phyloP scores from a whole-genome alignment of 176 grass and related monocot genomes.

The Eleusine indica region DNA sequence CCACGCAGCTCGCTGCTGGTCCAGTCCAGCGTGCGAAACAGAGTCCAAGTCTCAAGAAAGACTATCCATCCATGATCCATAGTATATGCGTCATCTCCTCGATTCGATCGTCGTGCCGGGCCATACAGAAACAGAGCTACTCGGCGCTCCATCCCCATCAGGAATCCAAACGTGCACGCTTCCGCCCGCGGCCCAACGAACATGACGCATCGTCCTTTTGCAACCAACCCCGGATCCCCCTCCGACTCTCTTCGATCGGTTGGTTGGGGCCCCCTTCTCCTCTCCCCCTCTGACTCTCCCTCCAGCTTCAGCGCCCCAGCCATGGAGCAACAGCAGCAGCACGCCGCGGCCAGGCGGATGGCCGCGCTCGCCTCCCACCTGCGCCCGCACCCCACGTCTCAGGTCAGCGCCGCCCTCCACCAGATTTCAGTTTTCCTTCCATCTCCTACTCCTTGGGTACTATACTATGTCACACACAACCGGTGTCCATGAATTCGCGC shows the following conservation, averaged over 20 bases:
- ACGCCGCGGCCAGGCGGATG: constrained; percentile 55
- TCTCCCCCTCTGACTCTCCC: not conserved
- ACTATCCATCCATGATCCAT: too few relatives aligned
- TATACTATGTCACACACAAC: too few relatives aligned
- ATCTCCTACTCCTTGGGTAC: not conserved
- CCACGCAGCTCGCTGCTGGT: too few relatives aligned
- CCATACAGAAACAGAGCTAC: not conserved
- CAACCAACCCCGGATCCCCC: not conserved
- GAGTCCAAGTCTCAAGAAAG: too few relatives aligned
- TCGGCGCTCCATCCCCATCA: not conserved
- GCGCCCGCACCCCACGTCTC: constrained; percentile 29
- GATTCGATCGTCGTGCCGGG: not conserved
- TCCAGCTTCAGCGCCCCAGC: not conserved
- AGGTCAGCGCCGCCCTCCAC: constrained; percentile 36
- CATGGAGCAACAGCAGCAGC: constrained; percentile 48
- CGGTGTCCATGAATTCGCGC: not conserved
- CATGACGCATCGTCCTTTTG: not conserved
- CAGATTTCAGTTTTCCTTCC: not conserved
- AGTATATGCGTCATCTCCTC: not conserved
- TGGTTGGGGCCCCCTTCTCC: not conserved
- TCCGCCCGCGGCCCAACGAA: not conserved
- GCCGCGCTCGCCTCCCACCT: constrained; percentile 67
- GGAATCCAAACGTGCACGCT: not conserved
- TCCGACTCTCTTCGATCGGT: not conserved
- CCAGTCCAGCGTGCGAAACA: too few relatives aligned